These are phyloP conservation scores for Phialophora verrucosa DNA, from an alignment of 2,329 filamentous ascomycete species.

Conservation along the genomic window DNA sequence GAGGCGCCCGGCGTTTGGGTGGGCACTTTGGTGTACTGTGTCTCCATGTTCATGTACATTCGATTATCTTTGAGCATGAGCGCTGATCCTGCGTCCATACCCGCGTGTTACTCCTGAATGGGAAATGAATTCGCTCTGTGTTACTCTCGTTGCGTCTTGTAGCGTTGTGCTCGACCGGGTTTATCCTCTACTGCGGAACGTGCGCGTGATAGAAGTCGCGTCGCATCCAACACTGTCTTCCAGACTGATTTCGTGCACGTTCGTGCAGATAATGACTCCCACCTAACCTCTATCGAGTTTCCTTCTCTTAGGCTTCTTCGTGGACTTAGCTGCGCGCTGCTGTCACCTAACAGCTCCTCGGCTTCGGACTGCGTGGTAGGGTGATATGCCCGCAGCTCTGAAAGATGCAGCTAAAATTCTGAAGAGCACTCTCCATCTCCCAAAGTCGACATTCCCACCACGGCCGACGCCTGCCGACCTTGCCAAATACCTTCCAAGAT, in stretches of 20 bases:
- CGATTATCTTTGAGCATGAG: neutral
- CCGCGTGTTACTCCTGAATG: neutral
- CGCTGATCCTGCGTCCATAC: neutral
- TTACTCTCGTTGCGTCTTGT: neutral
- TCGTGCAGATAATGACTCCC: neutral
- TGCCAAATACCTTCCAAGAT: conserved; percentile 70
- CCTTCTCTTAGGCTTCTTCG: neutral
- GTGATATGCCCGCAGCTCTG: conserved; percentile 41
- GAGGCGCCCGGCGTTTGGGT: conserved; percentile 3
- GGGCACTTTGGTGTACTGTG: neutral
- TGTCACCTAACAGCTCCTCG: neutral
- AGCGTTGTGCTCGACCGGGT: neutral
- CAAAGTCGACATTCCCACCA: conserved; percentile 72
- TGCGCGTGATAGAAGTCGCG: conserved; percentile 1
- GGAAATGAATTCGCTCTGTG: neutral
- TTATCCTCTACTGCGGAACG: neutral
- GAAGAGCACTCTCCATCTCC: conserved; percentile 76
- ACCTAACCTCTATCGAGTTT: neutral
- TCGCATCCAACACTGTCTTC: neutral
- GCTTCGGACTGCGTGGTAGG: conserved; percentile 12
- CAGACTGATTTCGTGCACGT: neutral
- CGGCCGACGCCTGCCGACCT: conserved; percentile 54
- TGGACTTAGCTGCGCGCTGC: neutral
- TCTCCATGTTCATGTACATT: neutral
- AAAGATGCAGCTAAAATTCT: conserved; percentile 61